Percentiles rank a stretch among this genome's conserved stretches.
These are phyloP conservation scores for Naganishia albida DNA, from an alignment of 1,284 basidiomycete species.

Conservation along the genomic window DNA sequence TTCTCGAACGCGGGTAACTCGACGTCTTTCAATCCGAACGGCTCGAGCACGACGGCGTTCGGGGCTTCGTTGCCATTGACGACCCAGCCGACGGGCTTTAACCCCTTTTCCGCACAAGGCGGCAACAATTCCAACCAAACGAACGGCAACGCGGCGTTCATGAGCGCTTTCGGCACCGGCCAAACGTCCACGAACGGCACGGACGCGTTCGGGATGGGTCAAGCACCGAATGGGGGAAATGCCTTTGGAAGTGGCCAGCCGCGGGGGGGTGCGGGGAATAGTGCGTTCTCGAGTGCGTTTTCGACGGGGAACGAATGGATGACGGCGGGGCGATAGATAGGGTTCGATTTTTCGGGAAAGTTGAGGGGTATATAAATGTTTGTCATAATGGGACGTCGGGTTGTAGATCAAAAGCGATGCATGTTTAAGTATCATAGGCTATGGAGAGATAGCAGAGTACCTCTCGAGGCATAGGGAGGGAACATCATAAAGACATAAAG, in stretches of 20 bases:
- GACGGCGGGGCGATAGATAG: constrained; percentile 11
- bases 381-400: too few relatives aligned
- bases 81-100: constrained; percentile 13
- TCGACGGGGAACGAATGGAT: constrained; percentile 18
- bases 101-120: too few relatives aligned
- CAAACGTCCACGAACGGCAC: constrained; percentile 3
- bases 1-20: constrained; percentile 4
- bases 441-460: too few relatives aligned
- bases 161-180: constrained; percentile 20
- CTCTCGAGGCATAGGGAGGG: too few relatives aligned
- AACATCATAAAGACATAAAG: too few relatives aligned
- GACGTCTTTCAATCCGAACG: constrained; percentile 30
- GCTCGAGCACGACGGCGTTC: background rate
- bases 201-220: background rate
- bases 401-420: too few relatives aligned
- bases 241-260: too few relatives aligned
- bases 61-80: too few relatives aligned
- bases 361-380: too few relatives aligned
- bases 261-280: too few relatives aligned
- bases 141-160: constrained; percentile 21
- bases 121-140: background rate
- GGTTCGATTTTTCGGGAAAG: background rate
- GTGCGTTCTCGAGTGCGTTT: constrained; percentile 19
- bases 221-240: background rate
- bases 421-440: too few relatives aligned